Conservation (phyloP, 2,329 filamentous ascomycete species). For the Exophiala phaeomuriformis region DNA sequence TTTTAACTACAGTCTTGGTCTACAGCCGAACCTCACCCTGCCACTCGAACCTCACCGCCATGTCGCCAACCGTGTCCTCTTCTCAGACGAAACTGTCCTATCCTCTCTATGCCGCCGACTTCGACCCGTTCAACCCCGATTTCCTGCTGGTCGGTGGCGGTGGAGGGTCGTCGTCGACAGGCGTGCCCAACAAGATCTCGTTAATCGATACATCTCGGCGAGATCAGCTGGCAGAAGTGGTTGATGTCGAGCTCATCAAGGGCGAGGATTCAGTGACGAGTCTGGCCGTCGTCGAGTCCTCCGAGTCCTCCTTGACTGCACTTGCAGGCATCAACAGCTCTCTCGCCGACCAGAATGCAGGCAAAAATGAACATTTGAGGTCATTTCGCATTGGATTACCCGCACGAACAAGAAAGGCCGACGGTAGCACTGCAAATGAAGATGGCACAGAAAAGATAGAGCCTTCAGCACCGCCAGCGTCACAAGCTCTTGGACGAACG, state of each 20-base stretch:
- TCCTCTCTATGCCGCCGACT: conserved; percentile 80
- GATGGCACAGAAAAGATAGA: conserved; percentile 17
- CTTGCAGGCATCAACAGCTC: conserved; percentile 83
- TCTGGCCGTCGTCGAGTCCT: conserved; percentile 61
- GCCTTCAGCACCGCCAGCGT: conserved; percentile 14
- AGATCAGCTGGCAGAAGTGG: conserved; percentile 55
- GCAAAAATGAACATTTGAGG: conserved; percentile 77
- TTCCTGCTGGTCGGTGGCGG: conserved; percentile 78
- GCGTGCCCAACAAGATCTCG: conserved; percentile 76
- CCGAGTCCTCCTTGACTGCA: conserved; percentile 45
- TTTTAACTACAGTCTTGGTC: too few relatives aligned
- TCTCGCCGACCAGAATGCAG: conserved; percentile 60
- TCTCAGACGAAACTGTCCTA: conserved; percentile 54
- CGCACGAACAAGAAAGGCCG: conserved; percentile 35
- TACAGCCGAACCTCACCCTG: neutral
- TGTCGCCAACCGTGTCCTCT: conserved; percentile 20
- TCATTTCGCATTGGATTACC: conserved; percentile 60
- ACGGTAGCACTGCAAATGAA: conserved; percentile 16
- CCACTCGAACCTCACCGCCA: neutral
- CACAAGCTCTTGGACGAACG: conserved; percentile 31
- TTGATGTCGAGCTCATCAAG: conserved; percentile 69
- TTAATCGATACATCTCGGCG: conserved; percentile 64
- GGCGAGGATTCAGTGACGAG: conserved; percentile 87
- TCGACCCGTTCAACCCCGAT: conserved; percentile 70
- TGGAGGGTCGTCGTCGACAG: conserved; percentile 71